These are phyloP conservation scores for Psilocybe cubensis DNA, from an alignment of 768 basidiomycete species.

Conservation along the genomic window DNA sequence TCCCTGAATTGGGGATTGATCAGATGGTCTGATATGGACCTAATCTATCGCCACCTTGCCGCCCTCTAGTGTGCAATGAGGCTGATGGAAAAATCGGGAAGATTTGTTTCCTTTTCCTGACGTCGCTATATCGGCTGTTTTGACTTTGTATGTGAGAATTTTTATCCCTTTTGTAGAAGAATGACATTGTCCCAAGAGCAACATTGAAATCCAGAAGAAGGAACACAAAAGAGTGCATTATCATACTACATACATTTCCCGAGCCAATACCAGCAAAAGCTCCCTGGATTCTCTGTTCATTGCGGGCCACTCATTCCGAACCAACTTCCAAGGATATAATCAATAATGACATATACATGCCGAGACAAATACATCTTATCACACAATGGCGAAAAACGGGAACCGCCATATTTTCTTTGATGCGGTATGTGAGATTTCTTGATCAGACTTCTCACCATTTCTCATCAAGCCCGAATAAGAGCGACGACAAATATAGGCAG, in stretches of 20 bases:
- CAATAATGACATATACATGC: neutral
- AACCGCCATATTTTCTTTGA: neutral
- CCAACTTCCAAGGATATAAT: neutral
- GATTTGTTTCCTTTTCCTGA: slow-evolving; percentile 30
- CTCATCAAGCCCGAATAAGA: neutral
- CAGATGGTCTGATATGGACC: slow-evolving; percentile 18
- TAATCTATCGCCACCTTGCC: slow-evolving; percentile 17
- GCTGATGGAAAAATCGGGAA: slow-evolving; percentile 30
- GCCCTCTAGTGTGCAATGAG: slow-evolving; percentile 17
- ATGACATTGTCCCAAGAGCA: neutral
- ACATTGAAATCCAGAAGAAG: neutral
- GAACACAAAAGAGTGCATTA: neutral
- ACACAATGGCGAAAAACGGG: neutral
- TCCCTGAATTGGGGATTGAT: slow-evolving; percentile 6
- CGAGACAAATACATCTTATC: neutral
- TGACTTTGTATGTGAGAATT: slow-evolving; percentile 14
- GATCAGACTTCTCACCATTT: neutral
- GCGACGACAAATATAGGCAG: neutral
- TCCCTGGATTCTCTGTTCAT: neutral
- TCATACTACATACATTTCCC: neutral
- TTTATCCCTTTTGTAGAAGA: slow-evolving; percentile 7
- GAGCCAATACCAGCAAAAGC: neutral
- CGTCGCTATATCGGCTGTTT: slow-evolving; percentile 9
- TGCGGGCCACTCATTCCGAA: neutral
- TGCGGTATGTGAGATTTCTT: neutral